phyloP scores from a whole-genome alignment of 495 filamentous ascomycete species.

The Elaphomyces granulatus region DNA sequence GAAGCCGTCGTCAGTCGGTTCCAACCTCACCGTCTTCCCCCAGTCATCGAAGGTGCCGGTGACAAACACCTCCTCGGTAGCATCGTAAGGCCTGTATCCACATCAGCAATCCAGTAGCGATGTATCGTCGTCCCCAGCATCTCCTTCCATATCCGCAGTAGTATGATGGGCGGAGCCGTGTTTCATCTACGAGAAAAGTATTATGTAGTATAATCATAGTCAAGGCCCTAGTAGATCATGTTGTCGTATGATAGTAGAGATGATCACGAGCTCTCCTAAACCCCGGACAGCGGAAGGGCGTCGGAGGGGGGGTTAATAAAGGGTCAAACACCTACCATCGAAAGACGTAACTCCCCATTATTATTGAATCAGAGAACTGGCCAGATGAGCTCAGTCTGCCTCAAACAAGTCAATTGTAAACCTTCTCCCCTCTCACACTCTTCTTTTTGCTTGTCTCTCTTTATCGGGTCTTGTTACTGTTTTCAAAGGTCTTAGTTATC shows the following conservation, averaged over 20 bases:
- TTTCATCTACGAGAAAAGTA: neutral
- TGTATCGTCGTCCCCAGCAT: neutral
- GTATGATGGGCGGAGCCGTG: neutral
- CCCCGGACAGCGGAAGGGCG: too few species aligned
- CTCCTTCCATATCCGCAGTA: slow-evolving; percentile 1
- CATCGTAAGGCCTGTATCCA: slow-evolving; percentile 50
- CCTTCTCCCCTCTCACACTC: too few species aligned
- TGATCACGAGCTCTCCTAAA: too few species aligned
- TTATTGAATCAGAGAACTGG: too few species aligned
- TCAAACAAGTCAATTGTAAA: too few species aligned
- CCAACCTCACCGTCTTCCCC: slow-evolving; percentile 67
- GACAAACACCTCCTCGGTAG: slow-evolving; percentile 72
- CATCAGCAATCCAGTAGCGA: slow-evolving; percentile 2
- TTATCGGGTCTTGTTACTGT: too few species aligned
- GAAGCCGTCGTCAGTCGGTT: slow-evolving; percentile 54
- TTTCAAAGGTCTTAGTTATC: too few species aligned
- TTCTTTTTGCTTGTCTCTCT: too few species aligned
- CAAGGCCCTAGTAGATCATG: too few species aligned
- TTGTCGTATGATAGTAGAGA: too few species aligned
- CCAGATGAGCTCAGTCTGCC: too few species aligned
- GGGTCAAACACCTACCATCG: slow-evolving; percentile 29
- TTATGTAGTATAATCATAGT: neutral
- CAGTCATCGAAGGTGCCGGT: slow-evolving; percentile 95
- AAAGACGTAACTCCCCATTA: slow-evolving; percentile 31
- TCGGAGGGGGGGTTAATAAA: neutral